Conservation (phyloP, 306 rosid species). For the Quercus gilva region DNA sequence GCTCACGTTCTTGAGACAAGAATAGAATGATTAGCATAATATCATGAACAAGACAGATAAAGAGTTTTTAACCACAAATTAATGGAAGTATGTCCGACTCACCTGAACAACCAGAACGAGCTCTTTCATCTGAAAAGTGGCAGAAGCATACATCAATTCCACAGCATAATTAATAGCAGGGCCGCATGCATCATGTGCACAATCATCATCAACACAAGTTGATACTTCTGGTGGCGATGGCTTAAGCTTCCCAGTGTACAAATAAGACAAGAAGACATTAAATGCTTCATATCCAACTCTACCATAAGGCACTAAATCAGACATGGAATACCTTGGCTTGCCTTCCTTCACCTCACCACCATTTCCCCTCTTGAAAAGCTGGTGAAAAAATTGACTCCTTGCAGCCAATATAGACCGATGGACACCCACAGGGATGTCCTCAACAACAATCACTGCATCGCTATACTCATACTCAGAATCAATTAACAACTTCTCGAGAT, state of each 20-base stretch:
- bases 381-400: slow-evolving; percentile 70
- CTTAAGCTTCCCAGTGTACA: slow-evolving; percentile 84
- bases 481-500: slow-evolving; percentile 69
- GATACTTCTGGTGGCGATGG: slow-evolving; percentile 71
- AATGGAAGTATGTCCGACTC: slow-evolving; percentile 9
- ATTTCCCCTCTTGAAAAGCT: slow-evolving; percentile 60
- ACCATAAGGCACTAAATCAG: slow-evolving; percentile 66
- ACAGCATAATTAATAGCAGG: slow-evolving; percentile 81
- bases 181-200: slow-evolving; percentile 78
- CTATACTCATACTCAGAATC: slow-evolving; percentile 62
- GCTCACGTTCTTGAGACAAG: background rate
- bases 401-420: slow-evolving; percentile 81
- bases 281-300: slow-evolving; percentile 70
- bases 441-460: slow-evolving; percentile 79
- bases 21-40: background rate
- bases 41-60: background rate
- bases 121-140: slow-evolving; percentile 81
- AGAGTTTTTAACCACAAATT: background rate
- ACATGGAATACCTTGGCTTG: slow-evolving; percentile 64
- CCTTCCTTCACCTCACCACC: slow-evolving; percentile 44
- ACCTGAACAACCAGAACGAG: slow-evolving; percentile 85
- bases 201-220: slow-evolving; percentile 71
- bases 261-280: slow-evolving; percentile 64
- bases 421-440: slow-evolving; percentile 57
- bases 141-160: slow-evolving; percentile 89